phyloP scores from a whole-genome alignment of 257 asterid genomes.

The Jacaranda copaia region DNA sequence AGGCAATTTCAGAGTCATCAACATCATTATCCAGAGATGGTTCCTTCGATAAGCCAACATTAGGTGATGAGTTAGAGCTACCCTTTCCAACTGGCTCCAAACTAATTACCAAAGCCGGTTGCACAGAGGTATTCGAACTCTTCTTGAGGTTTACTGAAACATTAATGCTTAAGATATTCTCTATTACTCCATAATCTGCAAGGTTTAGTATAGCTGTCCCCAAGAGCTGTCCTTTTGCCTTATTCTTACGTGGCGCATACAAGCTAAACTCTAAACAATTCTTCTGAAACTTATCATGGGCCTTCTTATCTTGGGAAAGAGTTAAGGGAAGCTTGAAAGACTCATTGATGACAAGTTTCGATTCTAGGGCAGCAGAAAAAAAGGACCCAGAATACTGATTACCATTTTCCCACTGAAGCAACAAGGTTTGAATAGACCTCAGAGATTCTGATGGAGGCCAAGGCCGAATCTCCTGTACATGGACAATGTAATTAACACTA shows the following conservation, averaged over 20 bases:
- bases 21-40: conserved; percentile 53
- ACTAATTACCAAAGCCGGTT: conserved; percentile 59
- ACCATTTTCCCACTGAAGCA: conserved; percentile 84
- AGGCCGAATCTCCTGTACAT: conserved; percentile 74
- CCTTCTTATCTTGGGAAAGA: conserved; percentile 60
- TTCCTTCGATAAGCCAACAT: conserved; percentile 52
- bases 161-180: conserved; percentile 48
- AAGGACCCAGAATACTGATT: conserved; percentile 68
- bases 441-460: conserved; percentile 92
- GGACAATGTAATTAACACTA: conserved; percentile 60
- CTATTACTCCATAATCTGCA: conserved; percentile 78
- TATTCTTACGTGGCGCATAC: conserved; percentile 71
- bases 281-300: conserved; percentile 70
- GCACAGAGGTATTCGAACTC: conserved; percentile 52
- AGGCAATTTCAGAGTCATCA: conserved; percentile 55
- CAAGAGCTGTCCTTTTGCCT: conserved; percentile 71
- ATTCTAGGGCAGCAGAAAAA: conserved; percentile 52
- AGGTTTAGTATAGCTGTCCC: conserved; percentile 76
- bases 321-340: conserved; percentile 65
- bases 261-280: conserved; percentile 72
- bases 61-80: conserved; percentile 68
- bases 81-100: conserved; percentile 71
- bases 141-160: conserved; percentile 67
- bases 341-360: conserved; percentile 61
- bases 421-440: conserved; percentile 69